phyloP scores from a whole-genome alignment of 1,139 yeast genomes.

The Yamadazyma triangularis region DNA sequence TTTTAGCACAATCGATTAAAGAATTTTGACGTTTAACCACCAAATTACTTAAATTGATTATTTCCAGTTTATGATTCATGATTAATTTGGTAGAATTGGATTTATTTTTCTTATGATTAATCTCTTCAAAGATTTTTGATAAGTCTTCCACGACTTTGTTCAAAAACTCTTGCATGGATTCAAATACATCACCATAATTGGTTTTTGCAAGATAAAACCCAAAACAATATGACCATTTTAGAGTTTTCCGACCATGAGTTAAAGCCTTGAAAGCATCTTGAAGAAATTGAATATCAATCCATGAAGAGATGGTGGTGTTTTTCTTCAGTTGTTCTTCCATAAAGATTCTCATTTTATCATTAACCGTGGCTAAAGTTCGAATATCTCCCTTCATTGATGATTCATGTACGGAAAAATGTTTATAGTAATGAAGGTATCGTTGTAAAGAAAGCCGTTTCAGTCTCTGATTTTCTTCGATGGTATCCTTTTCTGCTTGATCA shows the following conservation, averaged over 20 bases:
- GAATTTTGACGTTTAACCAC: conserved; percentile 45
- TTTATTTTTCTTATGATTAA: conserved; percentile 42
- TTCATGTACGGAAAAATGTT: conserved; percentile 73
- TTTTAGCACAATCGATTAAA: conserved; percentile 48
- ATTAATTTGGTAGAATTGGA: conserved; percentile 29
- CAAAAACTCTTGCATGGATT: conserved; percentile 68
- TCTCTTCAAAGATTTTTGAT: conserved; percentile 63
- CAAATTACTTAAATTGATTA: conserved; percentile 45
- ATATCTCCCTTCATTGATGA: conserved; percentile 73
- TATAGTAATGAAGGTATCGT: conserved; percentile 73
- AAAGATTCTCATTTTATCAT: conserved; percentile 53
- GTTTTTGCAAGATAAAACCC: conserved; percentile 59
- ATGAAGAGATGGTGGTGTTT: conserved; percentile 43
- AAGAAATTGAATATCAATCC: conserved; percentile 88
- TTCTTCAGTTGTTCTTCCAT: conserved; percentile 40
- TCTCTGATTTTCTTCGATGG: conserved; percentile 28
- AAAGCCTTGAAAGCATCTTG: conserved; percentile 66
- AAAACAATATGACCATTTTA: conserved; percentile 91
- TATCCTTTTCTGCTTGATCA: conserved; percentile 34
- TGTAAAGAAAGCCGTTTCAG: conserved; percentile 44
- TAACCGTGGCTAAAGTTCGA: conserved; percentile 57
- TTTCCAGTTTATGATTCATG: conserved; percentile 44
- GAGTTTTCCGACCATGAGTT: conserved; percentile 65
- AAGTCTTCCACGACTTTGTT: conserved; percentile 75
- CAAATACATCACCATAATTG: conserved; percentile 57